A percentile compares a stretch with the other conserved stretches of the same genome.
Evolutionary conservation across 371 early-diverging fungal species (phyloP).

Genomic region (Coemansia sp.): DNA sequence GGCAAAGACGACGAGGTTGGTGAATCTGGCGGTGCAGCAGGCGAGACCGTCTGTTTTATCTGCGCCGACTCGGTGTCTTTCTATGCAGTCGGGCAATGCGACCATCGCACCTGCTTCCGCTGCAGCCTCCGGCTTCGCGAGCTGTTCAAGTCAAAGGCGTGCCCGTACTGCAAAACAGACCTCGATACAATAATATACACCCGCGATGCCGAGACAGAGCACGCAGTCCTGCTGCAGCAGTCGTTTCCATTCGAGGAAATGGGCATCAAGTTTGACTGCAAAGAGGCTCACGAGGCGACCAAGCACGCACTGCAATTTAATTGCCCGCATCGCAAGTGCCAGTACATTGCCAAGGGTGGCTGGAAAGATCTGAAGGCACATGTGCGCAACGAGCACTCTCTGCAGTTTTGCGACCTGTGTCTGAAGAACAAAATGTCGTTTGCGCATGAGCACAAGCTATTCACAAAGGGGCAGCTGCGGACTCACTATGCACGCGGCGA

Average conservation of each 20-base stretch:
- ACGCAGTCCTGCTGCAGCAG: constrained; percentile 53
- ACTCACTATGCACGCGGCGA: constrained; percentile 73
- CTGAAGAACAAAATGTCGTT: constrained; percentile 85
- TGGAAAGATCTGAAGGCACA: constrained; percentile 84
- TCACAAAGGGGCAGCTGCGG: constrained; percentile 64
- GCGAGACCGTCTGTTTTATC: constrained; percentile 75
- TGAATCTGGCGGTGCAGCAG: constrained; percentile 52
- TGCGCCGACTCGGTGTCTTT: constrained; percentile 81
- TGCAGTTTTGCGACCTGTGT: constrained; percentile 84
- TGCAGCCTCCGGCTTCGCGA: constrained; percentile 88
- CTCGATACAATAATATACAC: constrained; percentile 74
- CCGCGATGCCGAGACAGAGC: constrained; percentile 59
- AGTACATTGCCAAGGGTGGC: constrained; percentile 65
- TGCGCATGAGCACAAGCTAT: constrained; percentile 84
- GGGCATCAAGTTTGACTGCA: constrained; percentile 70
- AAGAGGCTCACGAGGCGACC: constrained; percentile 69
- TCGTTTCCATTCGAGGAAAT: constrained; percentile 64
- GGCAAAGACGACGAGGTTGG: neutral
- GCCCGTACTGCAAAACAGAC: constrained; percentile 89
- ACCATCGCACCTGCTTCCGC: constrained; percentile 87
- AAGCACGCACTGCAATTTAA: constrained; percentile 73
- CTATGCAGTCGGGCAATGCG: constrained; percentile 86
- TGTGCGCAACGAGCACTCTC: constrained; percentile 69
- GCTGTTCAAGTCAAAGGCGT: constrained; percentile 77
- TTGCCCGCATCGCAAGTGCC: constrained; percentile 82